phyloP scores from a whole-genome alignment of 495 filamentous ascomycete genomes.

The Aspergillus haitiensis region DNA sequence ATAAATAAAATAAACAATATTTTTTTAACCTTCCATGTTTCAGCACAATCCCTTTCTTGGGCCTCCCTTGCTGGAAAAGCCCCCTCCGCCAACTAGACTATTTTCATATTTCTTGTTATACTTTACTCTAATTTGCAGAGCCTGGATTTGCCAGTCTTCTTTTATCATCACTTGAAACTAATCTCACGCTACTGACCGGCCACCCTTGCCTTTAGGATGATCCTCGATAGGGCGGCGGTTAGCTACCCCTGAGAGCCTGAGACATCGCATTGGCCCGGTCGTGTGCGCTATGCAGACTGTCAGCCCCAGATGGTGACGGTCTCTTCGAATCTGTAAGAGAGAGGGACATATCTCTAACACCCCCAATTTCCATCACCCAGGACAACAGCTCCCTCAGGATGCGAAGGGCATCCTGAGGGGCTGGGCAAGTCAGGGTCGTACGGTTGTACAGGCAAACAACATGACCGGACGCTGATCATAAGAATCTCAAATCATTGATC shows the following conservation, averaged over 20 bases:
- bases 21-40: constrained; percentile 11
- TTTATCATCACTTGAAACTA: neutral
- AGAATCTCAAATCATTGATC: constrained; percentile 17
- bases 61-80: constrained; percentile 12
- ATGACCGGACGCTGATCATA: constrained; percentile 12
- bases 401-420: neutral
- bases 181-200: neutral
- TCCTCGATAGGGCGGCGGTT: neutral
- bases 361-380: constrained; percentile 11
- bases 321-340: too few species aligned
- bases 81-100: neutral
- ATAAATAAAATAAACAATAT: too few species aligned
- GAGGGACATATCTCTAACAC: constrained; percentile 3
- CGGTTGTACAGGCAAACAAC: constrained; percentile 15
- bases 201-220: neutral
- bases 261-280: neutral
- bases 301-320: neutral
- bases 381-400: constrained; percentile 12
- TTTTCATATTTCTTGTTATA: neutral
- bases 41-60: constrained; percentile 10
- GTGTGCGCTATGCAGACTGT: neutral
- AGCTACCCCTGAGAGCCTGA: neutral
- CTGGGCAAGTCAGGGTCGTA: constrained; percentile 7
- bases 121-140: too few species aligned
- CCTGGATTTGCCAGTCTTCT: too few species aligned